Evolutionary conservation across 371 early-diverging fungal genomes (phyloP), one percentile per base, ranked within the genome.

Genomic region (Mucor circinelloides): DNA sequence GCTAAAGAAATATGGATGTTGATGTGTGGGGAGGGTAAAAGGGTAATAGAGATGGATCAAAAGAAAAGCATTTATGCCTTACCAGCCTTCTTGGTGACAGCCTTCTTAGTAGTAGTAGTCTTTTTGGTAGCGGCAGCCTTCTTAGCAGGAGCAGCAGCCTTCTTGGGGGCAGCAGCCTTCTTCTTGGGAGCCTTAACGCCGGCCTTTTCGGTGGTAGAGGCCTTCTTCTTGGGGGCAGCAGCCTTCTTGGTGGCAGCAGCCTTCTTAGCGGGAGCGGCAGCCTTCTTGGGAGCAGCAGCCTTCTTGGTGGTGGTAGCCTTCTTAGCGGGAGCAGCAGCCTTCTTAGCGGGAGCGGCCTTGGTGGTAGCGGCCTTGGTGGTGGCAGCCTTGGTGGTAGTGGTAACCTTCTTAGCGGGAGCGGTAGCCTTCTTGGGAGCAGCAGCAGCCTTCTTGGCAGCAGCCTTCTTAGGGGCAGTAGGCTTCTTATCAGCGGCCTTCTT

Each of bases 41-140:
- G 27, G 25, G 46, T 28, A 66, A 25, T 36, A 36, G 36, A 56
- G 38, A 36, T 17, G 21, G 34, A 58, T 17, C 44, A 38, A 36
- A 25, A 59, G 36, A 36, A 50, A 52, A 50, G 34, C 52, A 68
- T 36, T 63, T 64, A 69, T 21, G 68, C 63, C 68, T 67, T 68
- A 36, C 36, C 52, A 44, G 69, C 58, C 54, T 91, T 93, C 32
- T 92, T 92, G 60, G 55, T 31, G 31, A 71, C 65, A 27, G 77
- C 67, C 54, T 91, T 93, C 32, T 92, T 92, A 54, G 55, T 23
- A 23, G 74, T 59, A n/a, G 77, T 62, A 44, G 62, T 59, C 70
- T 66, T 70, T 34, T 57, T 74, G 9, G 67, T 30, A 13, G 68
- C 38, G 48, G 73, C 63, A 10, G 68, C 57, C 59, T 70, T 70